These are phyloP conservation scores for Bisporella sp. DNA, from an alignment of 2,329 filamentous ascomycete genomes.

Conservation along the genomic window DNA sequence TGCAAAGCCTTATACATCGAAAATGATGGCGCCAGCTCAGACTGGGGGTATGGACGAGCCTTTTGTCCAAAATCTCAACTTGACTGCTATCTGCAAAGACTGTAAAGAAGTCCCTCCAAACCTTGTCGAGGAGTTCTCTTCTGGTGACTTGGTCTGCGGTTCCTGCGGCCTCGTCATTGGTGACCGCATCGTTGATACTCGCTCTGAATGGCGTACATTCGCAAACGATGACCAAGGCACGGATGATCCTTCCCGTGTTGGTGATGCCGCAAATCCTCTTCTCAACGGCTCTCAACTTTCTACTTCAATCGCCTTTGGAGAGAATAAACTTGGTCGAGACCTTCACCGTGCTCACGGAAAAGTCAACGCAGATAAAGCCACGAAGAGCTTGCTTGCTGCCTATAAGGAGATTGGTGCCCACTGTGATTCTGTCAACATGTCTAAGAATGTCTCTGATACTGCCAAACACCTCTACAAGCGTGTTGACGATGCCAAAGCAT, in stretches of 20 bases:
- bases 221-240: constrained; percentile 96
- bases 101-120: constrained; percentile 91
- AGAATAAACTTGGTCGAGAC: constrained; percentile 64
- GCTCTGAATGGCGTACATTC: constrained; percentile 98
- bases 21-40: constrained; percentile 35
- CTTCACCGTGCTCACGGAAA: constrained; percentile 81
- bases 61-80: constrained; percentile 68
- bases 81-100: constrained; percentile 79
- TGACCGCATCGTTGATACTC: constrained; percentile 87
- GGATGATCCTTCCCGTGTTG: constrained; percentile 96
- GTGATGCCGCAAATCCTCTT: constrained; percentile 84
- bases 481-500: constrained; percentile 83
- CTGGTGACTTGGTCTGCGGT: constrained; percentile 85
- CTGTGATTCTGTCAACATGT: constrained; percentile 78
- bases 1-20: constrained; percentile 34
- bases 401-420: constrained; percentile 83
- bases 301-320: constrained; percentile 80
- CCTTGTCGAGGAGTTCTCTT: constrained; percentile 85
- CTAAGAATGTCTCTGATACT: constrained; percentile 74
- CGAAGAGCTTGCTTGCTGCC: constrained; percentile 72
- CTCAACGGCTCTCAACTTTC: constrained; percentile 85
- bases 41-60: constrained; percentile 8
- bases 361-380: constrained; percentile 71
- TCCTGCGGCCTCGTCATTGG: constrained; percentile 88
- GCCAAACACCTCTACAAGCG: constrained; percentile 95